Percentiles rank a stretch among this genome's conserved stretches.
These are phyloP conservation scores for Ploettnerulaceae sp. DNA, from an alignment of 2,329 filamentous ascomycete genomes.

Conservation along the genomic window DNA sequence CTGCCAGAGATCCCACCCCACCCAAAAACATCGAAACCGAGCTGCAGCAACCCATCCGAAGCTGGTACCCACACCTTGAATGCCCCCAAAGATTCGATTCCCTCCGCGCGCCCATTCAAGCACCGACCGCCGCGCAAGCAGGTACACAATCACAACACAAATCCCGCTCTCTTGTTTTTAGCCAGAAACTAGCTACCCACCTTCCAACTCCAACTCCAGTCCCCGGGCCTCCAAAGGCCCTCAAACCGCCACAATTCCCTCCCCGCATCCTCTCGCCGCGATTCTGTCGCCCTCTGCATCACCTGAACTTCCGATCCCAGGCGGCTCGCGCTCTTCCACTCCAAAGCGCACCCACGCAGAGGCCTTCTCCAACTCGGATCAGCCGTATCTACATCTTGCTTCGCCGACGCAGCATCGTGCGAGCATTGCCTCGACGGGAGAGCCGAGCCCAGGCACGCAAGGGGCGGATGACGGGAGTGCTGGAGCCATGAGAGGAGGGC, in stretches of 20 bases:
- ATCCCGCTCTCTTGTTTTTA: too few relatives aligned
- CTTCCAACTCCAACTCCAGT: constrained; percentile 2
- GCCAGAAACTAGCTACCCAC: too few relatives aligned
- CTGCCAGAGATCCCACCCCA: too few relatives aligned
- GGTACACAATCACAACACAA: too few relatives aligned
- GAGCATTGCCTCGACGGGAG: constrained; percentile 25
- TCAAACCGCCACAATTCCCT: constrained; percentile 35
- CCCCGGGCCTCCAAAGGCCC: constrained; percentile 27
- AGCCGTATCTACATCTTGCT: constrained; percentile 30
- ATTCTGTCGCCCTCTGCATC: constrained; percentile 34
- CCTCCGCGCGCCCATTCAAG: too few relatives aligned
- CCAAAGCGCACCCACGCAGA: constrained; percentile 34
- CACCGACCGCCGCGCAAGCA: too few relatives aligned
- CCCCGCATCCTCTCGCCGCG: constrained; percentile 34
- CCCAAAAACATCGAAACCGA: too few relatives aligned
- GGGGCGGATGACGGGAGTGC: constrained; percentile 29
- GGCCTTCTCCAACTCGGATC: constrained; percentile 29
- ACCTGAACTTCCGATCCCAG: constrained; percentile 21
- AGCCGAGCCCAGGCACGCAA: constrained; percentile 22
- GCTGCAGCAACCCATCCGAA: too few relatives aligned
- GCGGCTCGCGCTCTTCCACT: constrained; percentile 27
- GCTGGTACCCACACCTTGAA: too few relatives aligned
- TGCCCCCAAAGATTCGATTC: too few relatives aligned
- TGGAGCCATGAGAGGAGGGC: constrained; percentile 33
- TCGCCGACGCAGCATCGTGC: constrained; percentile 28